Evolutionary conservation across 2,329 filamentous ascomycete genomes (phyloP), one percentile per base, ranked within the genome.

Genomic region (Bimuria novae-zelandiae): DNA sequence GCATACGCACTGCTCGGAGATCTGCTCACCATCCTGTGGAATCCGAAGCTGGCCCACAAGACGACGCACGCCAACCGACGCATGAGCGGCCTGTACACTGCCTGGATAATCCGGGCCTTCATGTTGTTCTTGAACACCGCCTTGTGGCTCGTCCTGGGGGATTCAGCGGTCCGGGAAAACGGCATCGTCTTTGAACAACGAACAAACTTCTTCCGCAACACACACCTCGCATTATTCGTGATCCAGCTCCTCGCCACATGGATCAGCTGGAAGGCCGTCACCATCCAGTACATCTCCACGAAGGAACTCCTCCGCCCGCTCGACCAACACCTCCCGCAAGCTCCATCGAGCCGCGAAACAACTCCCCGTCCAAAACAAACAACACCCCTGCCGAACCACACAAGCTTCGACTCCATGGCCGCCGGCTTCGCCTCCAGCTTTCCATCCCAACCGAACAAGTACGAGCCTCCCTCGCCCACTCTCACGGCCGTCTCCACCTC

Each of bases 61-160:
- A 49, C 88, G 82, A 67, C 82, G 79, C 23, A 80, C 76, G 56
- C 85, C 83, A 63, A 67, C 2, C 69, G 68, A 14, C 63, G 68
- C 51, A 77, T 89, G 27, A 68, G 80, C 3, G 86, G 87, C 0
- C 80, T 89, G 11, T 76, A 78, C 3, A 80, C 84, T 46, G 89
- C 89, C 80, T 89, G 90, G 65, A 79, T 78, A 1, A 82, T 87
- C 55, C 89, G 92, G 64, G 67, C 80, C 1, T 67, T 88, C 27
- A 78, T 86, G 19, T 66, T 90, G 10, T 66, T 80, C 5, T 72
- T 86, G 10, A 81, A 89, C 52, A 68, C 63, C 23, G 61, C 75
- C 41, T 63, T 62, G 4, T 40, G 68, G 39, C 33, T 50, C 22
- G 22, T 48, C n/a, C 48, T 63, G 10, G 33, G 44, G 3, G 52